Base-by-base conservation (phyloP, 1,139 yeast genomes). In the Oligophagozyma castellii region DNA sequence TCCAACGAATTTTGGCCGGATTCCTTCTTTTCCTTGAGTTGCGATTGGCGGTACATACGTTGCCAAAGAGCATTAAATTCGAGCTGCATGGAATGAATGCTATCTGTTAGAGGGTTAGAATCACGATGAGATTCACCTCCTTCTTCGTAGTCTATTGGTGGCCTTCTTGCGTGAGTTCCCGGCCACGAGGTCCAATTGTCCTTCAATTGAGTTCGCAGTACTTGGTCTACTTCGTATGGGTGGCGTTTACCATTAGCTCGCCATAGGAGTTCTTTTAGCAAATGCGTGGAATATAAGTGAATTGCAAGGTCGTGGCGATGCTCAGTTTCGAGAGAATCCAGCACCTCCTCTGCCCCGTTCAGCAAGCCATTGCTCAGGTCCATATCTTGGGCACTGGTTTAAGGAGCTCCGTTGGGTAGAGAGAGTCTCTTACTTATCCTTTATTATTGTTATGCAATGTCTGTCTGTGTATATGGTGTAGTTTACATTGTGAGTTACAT, bases 161-260 rank as follows among this genome's bases (percentile, higher is more conserved):
- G 46, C 5, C 50, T 41, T 5, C 48, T 38, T 1, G 46, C 39
- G 20, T 37, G 32, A 1, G 40, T 35, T 26, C 42, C 46, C 2
- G 55, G 56, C 56, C 56, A 51, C 14, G 48, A 39, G 2, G 46
- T 43, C 55, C 55, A 48, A 30, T 39, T 43, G 18, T 49, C 48
- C 23, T 44, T 43, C 3, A 51, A 32, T 25, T 46, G 44, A 3
- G 46, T 42, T 30, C 35, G 40, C 5, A 48, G 33, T 26, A 46
- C 44, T 11, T 36, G 40, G 18, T 46, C 44, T 1, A 43, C 33
- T 24, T 46, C 53, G 6, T 37, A 35, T 4, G 36, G 33, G 24
- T 40, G 29, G 21, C 40, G 42, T 33, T 40, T 44, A 13, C 39
- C 44, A 33, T 51, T 48, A 2, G 53, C 52, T 23, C 35, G 36